Conservation (phyloP, 139 green algal genomes). For the Haematococcus sp. region DNA sequence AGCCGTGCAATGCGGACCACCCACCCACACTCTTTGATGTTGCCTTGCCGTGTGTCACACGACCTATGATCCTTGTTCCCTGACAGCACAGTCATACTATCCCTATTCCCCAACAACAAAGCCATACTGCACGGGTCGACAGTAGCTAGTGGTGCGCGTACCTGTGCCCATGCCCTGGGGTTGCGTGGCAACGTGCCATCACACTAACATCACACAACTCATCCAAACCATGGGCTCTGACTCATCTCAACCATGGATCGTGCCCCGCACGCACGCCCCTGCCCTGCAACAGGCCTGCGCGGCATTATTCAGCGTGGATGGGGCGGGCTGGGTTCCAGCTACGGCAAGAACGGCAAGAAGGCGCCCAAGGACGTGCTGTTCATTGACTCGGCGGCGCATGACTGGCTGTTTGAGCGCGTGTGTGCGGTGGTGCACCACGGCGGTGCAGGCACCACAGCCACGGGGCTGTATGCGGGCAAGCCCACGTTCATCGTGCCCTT, state of each 20-base stretch:
- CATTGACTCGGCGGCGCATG: constrained; percentile 17
- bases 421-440: constrained; percentile 72
- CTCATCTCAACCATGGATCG: too few species aligned
- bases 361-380: background rate
- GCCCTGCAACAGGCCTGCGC: constrained; percentile 10
- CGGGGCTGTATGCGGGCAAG: constrained; percentile 48
- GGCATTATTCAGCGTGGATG: constrained; percentile 29
- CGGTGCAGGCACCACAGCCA: constrained; percentile 70
- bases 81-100: background rate
- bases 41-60: too few species aligned
- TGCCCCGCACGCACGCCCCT: background rate
- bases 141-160: too few species aligned
- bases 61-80: background rate
- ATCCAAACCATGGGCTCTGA: background rate
- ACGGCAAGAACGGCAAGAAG: constrained; percentile 10
- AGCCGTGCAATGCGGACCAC: background rate
- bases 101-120: too few species aligned
- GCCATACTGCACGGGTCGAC: too few species aligned
- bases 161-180: too few species aligned
- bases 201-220: too few species aligned
- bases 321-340: constrained; percentile 11
- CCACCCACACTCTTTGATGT: too few species aligned
- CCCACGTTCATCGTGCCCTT: constrained; percentile 65
- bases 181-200: too few species aligned
- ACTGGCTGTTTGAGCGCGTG: constrained; percentile 29